Base-by-base conservation (phyloP, 2,329 filamentous ascomycete species). In the Penicillium expansum region DNA sequence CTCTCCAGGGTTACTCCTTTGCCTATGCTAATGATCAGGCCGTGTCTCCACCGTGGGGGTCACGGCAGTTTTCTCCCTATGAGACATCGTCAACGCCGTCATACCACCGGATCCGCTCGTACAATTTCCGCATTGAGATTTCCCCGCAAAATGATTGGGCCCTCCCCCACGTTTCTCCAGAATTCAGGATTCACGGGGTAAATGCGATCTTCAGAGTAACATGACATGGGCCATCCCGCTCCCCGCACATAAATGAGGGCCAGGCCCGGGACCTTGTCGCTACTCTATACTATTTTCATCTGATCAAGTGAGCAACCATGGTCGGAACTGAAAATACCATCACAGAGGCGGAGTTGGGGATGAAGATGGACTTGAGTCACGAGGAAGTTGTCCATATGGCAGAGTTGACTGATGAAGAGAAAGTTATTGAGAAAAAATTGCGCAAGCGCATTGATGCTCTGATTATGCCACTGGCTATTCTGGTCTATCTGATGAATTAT, bases 401-500 rank as follows among this genome's bases (percentile, higher is more conserved):
- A 1, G 33, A 55, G 22, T 38, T 67, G 48, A 61, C 63, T 1
- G 51, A 56, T n/a, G 72, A 76, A 45, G 74, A 77, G 56, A 69
- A 67, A 37, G 59, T 66, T 2, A 53, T 74, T 9, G 73, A 77
- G 63, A 73, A 71, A 56, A 70, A 74, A 57, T 62, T 77, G 52
- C 67, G 69, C 6, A 53, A 52, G 27, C 71, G 70, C 38, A 75
- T 77, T 45, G 75, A 77, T 56, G 41, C 60, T 2, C 51, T 72
- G 51, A 73, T 76, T 45, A 75, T 76, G 71, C 75, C 75, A 10
- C 59, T 75, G 53, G 68, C 76, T 27, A 72, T 77, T 43, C 50
- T 71, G n/a, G 70, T 76, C 6, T 76, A 76, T 47, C 61, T 76
- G 43, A 71, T 77, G 65, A 77, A 76, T 57, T 77, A 77, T 45